Evolutionary conservation across 371 early-diverging fungal genomes (phyloP).

Genomic region (Apophysomyces variabilis): DNA sequence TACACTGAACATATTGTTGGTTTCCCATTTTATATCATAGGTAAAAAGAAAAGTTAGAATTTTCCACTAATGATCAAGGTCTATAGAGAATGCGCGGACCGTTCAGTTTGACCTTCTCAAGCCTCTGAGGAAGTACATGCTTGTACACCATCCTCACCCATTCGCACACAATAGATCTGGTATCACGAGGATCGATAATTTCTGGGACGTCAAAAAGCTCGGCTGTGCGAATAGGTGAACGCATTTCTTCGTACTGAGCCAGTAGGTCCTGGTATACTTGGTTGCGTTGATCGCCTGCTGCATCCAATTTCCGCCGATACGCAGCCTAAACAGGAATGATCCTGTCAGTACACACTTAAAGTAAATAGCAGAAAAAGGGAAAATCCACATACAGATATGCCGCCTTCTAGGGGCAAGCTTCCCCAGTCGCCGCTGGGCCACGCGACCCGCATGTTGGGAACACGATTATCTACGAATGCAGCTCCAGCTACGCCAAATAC

Average conservation of each 20-base stretch:
- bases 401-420: constrained; percentile 50
- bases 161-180: constrained; percentile 43
- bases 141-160: constrained; percentile 52
- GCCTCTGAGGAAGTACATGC: constrained; percentile 41
- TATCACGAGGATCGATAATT: constrained; percentile 55
- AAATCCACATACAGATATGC: constrained; percentile 28
- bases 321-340: constrained; percentile 35
- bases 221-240: constrained; percentile 50
- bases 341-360: background rate
- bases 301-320: constrained; percentile 43
- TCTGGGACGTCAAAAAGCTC: constrained; percentile 53
- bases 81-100: constrained; percentile 45
- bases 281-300: constrained; percentile 51
- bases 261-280: constrained; percentile 42
- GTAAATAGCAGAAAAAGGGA: background rate
- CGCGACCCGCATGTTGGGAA: constrained; percentile 47
- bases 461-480: constrained; percentile 52
- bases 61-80: constrained; percentile 22
- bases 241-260: constrained; percentile 47
- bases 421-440: constrained; percentile 57
- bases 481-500: constrained; percentile 58
- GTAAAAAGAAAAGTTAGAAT: too few species aligned
- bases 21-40: too few species aligned
- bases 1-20: background rate
- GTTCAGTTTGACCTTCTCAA: constrained; percentile 36